Evolutionary conservation across 2,329 filamentous ascomycete genomes (phyloP).

Genomic region (Penicillium sp.): DNA sequence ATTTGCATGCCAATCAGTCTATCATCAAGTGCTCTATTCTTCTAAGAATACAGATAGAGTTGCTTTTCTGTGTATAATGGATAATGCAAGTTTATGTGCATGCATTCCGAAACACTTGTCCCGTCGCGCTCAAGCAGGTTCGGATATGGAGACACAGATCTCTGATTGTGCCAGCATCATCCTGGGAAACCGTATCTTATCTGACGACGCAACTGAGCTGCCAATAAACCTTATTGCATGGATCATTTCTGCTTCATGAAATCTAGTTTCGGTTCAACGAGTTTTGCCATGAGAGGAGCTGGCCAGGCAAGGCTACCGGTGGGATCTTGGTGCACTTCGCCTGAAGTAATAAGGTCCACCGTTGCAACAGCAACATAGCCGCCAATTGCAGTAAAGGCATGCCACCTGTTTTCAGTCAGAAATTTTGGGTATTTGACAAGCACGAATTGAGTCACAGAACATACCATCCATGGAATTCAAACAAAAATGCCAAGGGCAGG

Average conservation of each 20-base stretch:
- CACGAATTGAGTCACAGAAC: constrained; percentile 1
- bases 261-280: constrained; percentile 4
- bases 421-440: neutral
- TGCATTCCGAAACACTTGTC: neutral
- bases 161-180: neutral
- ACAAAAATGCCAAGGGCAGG: constrained; percentile 39
- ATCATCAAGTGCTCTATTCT: neutral
- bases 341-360: constrained; percentile 40
- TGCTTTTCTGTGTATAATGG: neutral
- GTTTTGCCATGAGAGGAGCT: constrained; percentile 12
- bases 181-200: neutral
- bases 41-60: neutral
- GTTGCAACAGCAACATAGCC: constrained; percentile 43
- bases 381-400: constrained; percentile 44
- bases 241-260: constrained; percentile 4
- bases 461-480: constrained; percentile 47
- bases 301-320: constrained; percentile 43
- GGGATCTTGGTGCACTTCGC: constrained; percentile 32
- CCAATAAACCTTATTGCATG: neutral
- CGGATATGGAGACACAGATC: neutral
- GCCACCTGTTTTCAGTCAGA: constrained; percentile 37
- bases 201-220: neutral
- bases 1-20: neutral
- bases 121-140: neutral
- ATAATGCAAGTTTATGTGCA: neutral